These are phyloP conservation scores for Sequoiadendron giganteum DNA, from an alignment of 75 land plant genomes.

Conservation along the genomic window DNA sequence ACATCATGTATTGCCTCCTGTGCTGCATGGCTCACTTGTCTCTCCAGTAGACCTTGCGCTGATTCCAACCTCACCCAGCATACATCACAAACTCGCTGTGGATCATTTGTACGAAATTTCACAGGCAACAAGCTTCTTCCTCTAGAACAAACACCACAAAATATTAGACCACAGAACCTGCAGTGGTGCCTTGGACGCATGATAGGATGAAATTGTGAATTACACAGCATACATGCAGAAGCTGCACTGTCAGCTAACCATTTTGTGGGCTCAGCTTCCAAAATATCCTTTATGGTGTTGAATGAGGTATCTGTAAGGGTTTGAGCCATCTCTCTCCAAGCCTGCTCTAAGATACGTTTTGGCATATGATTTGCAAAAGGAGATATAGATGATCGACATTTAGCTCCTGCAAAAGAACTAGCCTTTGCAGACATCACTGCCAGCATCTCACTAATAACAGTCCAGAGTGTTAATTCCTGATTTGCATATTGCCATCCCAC, in stretches of 20 bases:
- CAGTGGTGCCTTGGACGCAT: conserved; percentile 95
- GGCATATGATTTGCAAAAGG: conserved; percentile 20
- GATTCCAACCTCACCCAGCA: conserved; percentile 87
- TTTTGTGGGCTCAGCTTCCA: conserved; percentile 84
- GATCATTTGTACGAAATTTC: conserved; percentile 66
- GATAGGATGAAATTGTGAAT: conserved; percentile 80
- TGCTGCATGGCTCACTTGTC: conserved; percentile 90
- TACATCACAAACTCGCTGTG: conserved; percentile 94
- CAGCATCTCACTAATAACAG: conserved; percentile 70
- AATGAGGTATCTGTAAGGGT: conserved; percentile 56
- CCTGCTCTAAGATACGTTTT: conserved; percentile 43
- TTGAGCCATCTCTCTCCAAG: conserved; percentile 76
- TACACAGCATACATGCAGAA: conserved; percentile 90
- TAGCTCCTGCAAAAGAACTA: conserved; percentile 32
- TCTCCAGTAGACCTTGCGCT: conserved; percentile 74
- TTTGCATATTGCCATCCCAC: conserved; percentile 48
- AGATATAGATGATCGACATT: neutral
- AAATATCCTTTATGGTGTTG: conserved; percentile 45
- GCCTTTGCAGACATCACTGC: conserved; percentile 54
- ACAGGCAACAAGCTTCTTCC: conserved; percentile 84
- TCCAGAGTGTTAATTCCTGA: conserved; percentile 79
- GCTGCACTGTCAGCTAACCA: conserved; percentile 95
- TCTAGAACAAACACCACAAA: conserved; percentile 76
- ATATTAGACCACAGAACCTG: conserved; percentile 96
- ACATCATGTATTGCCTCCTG: conserved; percentile 88